Base-by-base conservation (phyloP, 2,329 filamentous ascomycete species). In the Cladophialophora immunda region DNA sequence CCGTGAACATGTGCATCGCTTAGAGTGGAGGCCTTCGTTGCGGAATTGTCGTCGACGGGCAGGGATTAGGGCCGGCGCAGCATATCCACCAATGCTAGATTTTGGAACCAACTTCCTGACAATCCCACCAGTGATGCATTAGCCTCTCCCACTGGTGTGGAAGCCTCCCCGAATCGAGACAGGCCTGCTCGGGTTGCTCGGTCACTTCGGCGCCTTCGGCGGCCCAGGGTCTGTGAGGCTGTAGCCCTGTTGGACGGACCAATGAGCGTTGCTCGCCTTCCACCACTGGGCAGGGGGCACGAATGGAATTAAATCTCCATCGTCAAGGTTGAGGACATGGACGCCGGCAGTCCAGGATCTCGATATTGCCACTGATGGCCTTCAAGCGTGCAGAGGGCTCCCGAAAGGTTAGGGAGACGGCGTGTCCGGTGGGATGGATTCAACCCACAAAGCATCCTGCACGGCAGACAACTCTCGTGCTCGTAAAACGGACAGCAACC, bases 201-300 rank as follows among this genome's bases (percentile, higher is more conserved):
- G 45, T 50, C 19, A 25, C 45, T 50, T 50, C 45, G 45, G 45
- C 45, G 45, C 19, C 45, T 50, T 50, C 45, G 45, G 45, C 45
- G 45, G 22, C n/a, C 19, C 19, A 50, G 19, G 19, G 22, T 25
- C 17, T 25, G 45, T 50, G 5, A 45, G 45, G 45, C 19, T 50
- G 45, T 50, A 47, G 41, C 41, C 22, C 45, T 50, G 19, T 50
- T 50, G 3, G 45, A 25, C 19, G 45, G 19, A 7, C 45, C 45
- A 50, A 50, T 50, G 19, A 25, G 19, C 8, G n/a, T n/a, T n/a
- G n/a, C n/a, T n/a, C n/a, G n/a, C n/a, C n/a, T n/a, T n/a, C n/a
- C n/a, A n/a, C n/a, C n/a, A n/a, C n/a, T n/a, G n/a, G n/a, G n/a
- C n/a, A n/a, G n/a, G n/a, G 45, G 45, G 38, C 19, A 5, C n/a